These are phyloP conservation scores for Peniophora sp. DNA, from an alignment of 1,284 basidiomycete genomes.

Conservation along the genomic window DNA sequence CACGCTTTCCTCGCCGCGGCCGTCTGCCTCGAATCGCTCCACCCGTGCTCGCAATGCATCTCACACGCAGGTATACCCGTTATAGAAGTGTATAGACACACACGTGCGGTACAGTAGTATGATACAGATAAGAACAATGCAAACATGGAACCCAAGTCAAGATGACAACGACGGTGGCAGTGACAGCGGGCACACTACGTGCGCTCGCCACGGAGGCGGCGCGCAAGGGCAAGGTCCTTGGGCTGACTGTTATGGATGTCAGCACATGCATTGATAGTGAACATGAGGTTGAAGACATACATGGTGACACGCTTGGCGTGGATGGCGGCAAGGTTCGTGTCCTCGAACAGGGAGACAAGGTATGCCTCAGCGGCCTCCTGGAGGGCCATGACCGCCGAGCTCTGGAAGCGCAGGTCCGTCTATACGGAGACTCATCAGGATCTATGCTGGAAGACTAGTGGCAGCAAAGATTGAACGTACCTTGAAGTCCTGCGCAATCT, in stretches of 20 bases:
- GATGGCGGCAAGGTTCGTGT: constrained; percentile 1
- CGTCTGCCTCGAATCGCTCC: too few species aligned
- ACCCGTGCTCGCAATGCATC: too few species aligned
- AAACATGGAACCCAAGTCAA: background rate
- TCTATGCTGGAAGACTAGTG: background rate
- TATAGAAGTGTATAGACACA: too few species aligned
- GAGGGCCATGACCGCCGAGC: background rate
- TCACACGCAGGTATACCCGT: too few species aligned
- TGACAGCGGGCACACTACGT: background rate
- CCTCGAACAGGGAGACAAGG: constrained; percentile 1
- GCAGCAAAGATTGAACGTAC: background rate
- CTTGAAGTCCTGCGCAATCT: constrained; percentile 2
- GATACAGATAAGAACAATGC: background rate
- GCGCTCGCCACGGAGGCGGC: constrained; percentile 1
- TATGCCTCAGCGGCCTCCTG: constrained; percentile 1
- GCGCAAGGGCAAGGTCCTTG: constrained; percentile 1
- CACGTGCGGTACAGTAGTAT: too few species aligned
- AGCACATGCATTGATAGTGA: background rate
- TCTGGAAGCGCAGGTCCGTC: constrained; percentile 1
- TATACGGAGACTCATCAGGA: background rate
- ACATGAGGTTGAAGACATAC: background rate
- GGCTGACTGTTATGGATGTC: background rate
- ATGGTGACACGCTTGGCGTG: constrained; percentile 2
- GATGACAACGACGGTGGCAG: background rate
- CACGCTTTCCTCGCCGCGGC: too few species aligned